A percentile compares a stretch with the other conserved stretches of the same genome.
These are phyloP conservation scores for Kazachstania sp. DNA, from an alignment of 1,139 yeast species.

Conservation along the genomic window DNA sequence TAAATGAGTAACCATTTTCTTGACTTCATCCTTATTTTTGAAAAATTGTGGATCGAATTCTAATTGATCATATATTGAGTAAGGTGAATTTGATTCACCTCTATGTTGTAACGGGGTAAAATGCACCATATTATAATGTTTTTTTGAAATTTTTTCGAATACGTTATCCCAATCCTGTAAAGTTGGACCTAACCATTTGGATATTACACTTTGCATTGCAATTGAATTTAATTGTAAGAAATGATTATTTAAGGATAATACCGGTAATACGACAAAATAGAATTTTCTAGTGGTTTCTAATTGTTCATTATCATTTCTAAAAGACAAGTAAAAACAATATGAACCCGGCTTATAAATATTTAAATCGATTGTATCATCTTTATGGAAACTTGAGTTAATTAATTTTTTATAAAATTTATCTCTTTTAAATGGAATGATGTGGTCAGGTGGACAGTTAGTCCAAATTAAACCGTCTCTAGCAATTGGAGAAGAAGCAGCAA, in stretches of 20 bases:
- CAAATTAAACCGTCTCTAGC: conserved; percentile 62
- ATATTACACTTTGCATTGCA: conserved; percentile 74
- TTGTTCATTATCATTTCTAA: conserved; percentile 33
- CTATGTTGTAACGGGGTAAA: conserved; percentile 88
- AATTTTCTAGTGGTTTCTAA: conserved; percentile 45
- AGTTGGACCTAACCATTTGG: conserved; percentile 77
- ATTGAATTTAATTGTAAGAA: conserved; percentile 71
- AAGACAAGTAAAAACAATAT: conserved; percentile 57
- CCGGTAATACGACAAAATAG: conserved; percentile 79
- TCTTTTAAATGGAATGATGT: conserved; percentile 44
- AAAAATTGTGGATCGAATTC: conserved; percentile 63
- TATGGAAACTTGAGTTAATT: conserved; percentile 42
- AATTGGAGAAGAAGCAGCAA: conserved; percentile 69
- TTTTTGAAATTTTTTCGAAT: conserved; percentile 51
- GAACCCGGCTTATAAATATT: conserved; percentile 71
- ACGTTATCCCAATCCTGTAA: conserved; percentile 53
- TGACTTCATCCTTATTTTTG: conserved; percentile 40
- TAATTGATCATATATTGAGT: conserved; percentile 82
- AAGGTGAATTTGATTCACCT: conserved; percentile 87
- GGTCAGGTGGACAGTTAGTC: conserved; percentile 60
- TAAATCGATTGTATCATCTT: conserved; percentile 54
- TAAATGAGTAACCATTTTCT: conserved; percentile 39
- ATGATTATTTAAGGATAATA: conserved; percentile 47
- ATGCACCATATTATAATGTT: conserved; percentile 92
- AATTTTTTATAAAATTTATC: conserved; percentile 44